Evolutionary conservation across 1,284 basidiomycete species (phyloP), one percentile per base, ranked within the genome.

Genomic region (Rhizopogon parksii): DNA sequence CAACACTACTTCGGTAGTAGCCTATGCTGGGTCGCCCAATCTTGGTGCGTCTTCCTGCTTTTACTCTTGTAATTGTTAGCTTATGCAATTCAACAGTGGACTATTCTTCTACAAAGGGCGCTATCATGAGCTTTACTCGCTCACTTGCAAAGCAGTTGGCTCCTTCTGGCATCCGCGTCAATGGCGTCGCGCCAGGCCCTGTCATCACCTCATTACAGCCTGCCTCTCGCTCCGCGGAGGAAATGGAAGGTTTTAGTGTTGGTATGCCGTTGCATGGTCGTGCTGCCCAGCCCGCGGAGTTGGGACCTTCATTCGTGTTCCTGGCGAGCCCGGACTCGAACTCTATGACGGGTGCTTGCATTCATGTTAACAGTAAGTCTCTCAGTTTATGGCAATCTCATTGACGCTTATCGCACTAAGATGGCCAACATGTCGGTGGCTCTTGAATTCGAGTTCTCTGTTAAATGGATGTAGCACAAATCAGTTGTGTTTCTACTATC

Each of bases 1-100:
- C 70, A 83, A 83, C 65, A 79, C 79, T 6, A 74, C 79, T 5
- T 79, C 76, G 8, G 81, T 86, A 25, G 80, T 79, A 0, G 79
- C 80, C 2, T 82, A 80, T 67, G 50, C 58, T 5, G 53, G 55
- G 5, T 17, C 55, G 12, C 36, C 51, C 74, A 76, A 56, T 65
- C 67, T 54, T 63, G 67, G 63, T 60, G 52, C 14, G 56, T 30
- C 8, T 30, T 14, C 7, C 21, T n/a, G 9, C 38, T 32, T 39
- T 15, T 6, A 35, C 30, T 32, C 2, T n/a, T 14, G 17, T 6
- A 17, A 37, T 17, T n/a, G 24, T n/a, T 7, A 36, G 51, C 14
- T 46, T 25, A 38, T n/a, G 2, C 25, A 62, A 59, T 17, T 58
- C 52, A 43, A 71, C 71, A 71, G 67, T 81, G 36, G 81, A 85